phyloP scores from a whole-genome alignment of 208 protist species.

The Trypanosoma conorhini region DNA sequence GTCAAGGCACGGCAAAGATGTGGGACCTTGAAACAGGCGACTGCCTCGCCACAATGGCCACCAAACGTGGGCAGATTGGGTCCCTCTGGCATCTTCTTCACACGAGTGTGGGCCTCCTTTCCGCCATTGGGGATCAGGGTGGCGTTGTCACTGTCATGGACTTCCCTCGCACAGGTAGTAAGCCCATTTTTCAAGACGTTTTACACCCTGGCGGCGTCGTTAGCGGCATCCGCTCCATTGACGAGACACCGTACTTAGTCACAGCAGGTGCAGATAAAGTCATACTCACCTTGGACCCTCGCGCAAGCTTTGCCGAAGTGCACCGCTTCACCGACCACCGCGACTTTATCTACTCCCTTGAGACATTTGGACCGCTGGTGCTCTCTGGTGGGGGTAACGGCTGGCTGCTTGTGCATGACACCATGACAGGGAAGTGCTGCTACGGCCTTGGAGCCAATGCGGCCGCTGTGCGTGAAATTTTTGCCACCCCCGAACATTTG shows the following conservation, averaged over 20 bases:
- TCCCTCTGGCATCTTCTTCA: slow-evolving; percentile 51
- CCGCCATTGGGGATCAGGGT: slow-evolving; percentile 70
- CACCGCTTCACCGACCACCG: slow-evolving; percentile 59
- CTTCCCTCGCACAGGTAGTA: slow-evolving; percentile 37
- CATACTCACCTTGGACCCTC: slow-evolving; percentile 69
- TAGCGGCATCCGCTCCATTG: slow-evolving; percentile 48
- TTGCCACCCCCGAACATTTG: slow-evolving; percentile 39
- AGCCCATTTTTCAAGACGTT: slow-evolving; percentile 48
- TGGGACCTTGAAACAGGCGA: slow-evolving; percentile 75
- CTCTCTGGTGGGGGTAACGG: slow-evolving; percentile 78
- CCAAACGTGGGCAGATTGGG: slow-evolving; percentile 72
- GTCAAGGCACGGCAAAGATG: slow-evolving; percentile 64
- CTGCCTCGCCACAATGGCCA: slow-evolving; percentile 45
- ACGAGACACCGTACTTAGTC: slow-evolving; percentile 50
- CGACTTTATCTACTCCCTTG: slow-evolving; percentile 85
- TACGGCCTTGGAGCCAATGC: slow-evolving; percentile 75
- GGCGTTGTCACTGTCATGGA: slow-evolving; percentile 75
- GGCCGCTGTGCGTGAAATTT: slow-evolving; percentile 79
- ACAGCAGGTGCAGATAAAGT: slow-evolving; percentile 81
- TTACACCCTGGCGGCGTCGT: slow-evolving; percentile 79
- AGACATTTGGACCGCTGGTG: slow-evolving; percentile 62
- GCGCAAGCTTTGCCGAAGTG: slow-evolving; percentile 41
- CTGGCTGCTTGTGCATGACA: slow-evolving; percentile 80
- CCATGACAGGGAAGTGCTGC: slow-evolving; percentile 56
- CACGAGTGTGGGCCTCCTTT: slow-evolving; percentile 38